Conservation (phyloP, 2,329 filamentous ascomycete species). For the Aspergillus oerlinghausenensis region DNA sequence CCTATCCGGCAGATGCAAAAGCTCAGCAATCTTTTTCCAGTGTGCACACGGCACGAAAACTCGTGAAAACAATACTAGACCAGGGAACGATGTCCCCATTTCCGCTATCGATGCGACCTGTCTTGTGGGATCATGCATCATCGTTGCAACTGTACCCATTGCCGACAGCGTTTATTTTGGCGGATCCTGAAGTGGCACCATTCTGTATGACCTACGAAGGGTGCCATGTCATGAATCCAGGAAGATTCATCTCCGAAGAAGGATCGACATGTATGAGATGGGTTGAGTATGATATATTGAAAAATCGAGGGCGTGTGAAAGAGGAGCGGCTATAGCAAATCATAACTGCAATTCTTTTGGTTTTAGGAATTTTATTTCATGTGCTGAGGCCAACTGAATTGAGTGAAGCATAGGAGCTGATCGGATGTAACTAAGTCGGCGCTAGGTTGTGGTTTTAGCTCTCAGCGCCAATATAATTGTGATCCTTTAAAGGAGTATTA, state of each 20-base stretch:
- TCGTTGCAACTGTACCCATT: constrained; percentile 80
- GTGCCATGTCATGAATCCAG: constrained; percentile 93
- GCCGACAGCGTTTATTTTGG: constrained; percentile 75
- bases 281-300: constrained; percentile 78
- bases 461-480: neutral
- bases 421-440: neutral
- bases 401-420: neutral
- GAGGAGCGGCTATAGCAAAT: constrained; percentile 55
- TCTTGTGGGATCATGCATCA: constrained; percentile 83
- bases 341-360: neutral
- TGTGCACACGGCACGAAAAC: constrained; percentile 58
- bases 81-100: constrained; percentile 89
- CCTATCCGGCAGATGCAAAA: constrained; percentile 11
- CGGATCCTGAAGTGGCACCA: constrained; percentile 73
- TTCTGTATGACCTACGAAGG: constrained; percentile 92
- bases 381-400: neutral
- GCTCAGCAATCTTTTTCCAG: constrained; percentile 21
- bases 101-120: constrained; percentile 68
- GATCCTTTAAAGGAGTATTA: neutral
- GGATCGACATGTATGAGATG: constrained; percentile 68
- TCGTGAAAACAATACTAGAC: constrained; percentile 88
- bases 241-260: constrained; percentile 66
- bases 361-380: neutral
- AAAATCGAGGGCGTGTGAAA: constrained; percentile 55
- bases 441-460: neutral